Percentiles rank a stretch among this genome's conserved stretches.
Conservation (phyloP, 805 yeast species). For the Naumovozyma castellii region DNA sequence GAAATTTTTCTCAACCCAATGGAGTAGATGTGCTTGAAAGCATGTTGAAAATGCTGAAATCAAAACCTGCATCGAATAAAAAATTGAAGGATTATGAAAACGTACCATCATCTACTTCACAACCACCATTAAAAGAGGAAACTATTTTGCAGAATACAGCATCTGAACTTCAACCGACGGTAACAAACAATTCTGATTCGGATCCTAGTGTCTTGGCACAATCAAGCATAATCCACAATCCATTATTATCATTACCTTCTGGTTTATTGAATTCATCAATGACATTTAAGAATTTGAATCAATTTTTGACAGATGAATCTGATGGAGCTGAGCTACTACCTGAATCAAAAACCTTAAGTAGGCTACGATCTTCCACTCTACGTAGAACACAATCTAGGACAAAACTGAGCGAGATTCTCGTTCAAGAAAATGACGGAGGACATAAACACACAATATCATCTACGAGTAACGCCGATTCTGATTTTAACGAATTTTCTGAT, state of each 20-base stretch:
- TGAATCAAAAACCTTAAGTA: not conserved
- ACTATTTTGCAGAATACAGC: too few relatives aligned
- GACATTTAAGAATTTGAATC: constrained; percentile 23
- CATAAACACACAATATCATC: not conserved
- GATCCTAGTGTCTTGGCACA: constrained; percentile 21
- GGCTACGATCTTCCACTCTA: not conserved
- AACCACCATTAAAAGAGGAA: too few relatives aligned
- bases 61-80: not conserved
- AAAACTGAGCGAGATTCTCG: not conserved
- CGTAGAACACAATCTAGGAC: not conserved
- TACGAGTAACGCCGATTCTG: not conserved
- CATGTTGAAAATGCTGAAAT: not conserved
- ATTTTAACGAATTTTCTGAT: constrained; percentile 18
- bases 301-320: constrained; percentile 12
- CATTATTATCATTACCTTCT: constrained; percentile 18
- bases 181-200: too few relatives aligned
- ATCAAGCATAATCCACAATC: constrained; percentile 20
- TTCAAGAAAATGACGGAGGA: not conserved
- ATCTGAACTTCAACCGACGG: too few relatives aligned
- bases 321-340: not conserved
- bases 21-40: not conserved
- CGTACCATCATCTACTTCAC: too few relatives aligned
- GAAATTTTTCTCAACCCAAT: constrained; percentile 23
- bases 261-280: constrained; percentile 16
- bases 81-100: too few relatives aligned